Evolutionary conservation across 345 rosid species (phyloP), one percentile per base, ranked within the genome.

Genomic region (Laguncularia racemosa): DNA sequence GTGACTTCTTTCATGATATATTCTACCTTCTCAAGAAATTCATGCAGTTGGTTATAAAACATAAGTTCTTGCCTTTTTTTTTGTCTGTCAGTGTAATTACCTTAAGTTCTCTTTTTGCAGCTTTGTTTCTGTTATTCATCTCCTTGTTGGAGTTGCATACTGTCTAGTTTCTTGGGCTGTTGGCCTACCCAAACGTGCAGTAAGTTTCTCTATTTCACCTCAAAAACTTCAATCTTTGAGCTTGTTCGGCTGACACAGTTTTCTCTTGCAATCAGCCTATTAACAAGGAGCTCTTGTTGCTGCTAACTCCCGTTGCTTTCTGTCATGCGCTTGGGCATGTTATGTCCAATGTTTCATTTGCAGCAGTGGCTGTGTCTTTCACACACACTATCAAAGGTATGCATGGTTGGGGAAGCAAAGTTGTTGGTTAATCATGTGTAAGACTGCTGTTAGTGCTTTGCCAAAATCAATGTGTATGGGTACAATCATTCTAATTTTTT

Each of bases 351-450:
- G 91, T 92, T 57, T 89, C 97, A 13, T 89, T 92, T 63, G 97
- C 99, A 0, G 99, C 99, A 6, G 99, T 92, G 54, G 99, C 99
- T 54, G 97, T 92, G 64, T 92, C 99, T 50, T 92, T 92, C 83
- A 83, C 97, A 13, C 98, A 89, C 75, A 92, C 99, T 44, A 49
- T 89, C 69, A 89, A 92, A 86, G 98, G 98, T 86, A 49, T 0
- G 40, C 40, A 6, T 33, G 16, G 48, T 20, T 2, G 20, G 9
- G 46, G 23, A 38, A 0, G 19, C 28, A 33, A 54, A 54, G 40
- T 6, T 33, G 21, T 16, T 16, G 14, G 19, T 33, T 38, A 13
- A 44, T 46, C 12, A 0, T 33, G 40, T 9, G 9, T 33, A 33
- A 33, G 40, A 33, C 40, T 33, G 7, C 11, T 33, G 40, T 33